phyloP scores from a whole-genome alignment of 176 grass and related monocot genomes.

The Pontederia paniculata region DNA sequence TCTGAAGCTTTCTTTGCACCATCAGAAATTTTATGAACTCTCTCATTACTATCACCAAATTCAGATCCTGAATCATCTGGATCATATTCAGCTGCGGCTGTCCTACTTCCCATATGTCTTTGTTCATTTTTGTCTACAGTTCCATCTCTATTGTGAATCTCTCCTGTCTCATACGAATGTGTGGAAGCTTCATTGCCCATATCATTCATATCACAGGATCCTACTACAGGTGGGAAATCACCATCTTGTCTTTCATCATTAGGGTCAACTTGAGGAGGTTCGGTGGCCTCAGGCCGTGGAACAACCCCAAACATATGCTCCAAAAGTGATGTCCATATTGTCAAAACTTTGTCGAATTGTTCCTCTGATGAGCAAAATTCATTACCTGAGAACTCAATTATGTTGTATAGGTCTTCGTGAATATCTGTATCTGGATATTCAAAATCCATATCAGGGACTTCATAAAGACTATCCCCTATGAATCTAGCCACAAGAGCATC shows the following conservation, averaged over 20 bases:
- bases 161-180: no score
- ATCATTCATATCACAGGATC: constrained; percentile 43
- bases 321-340: constrained; percentile 11
- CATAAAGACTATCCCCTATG: neutral
- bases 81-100: constrained; percentile 33
- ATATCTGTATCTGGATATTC: constrained; percentile 12
- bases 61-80: constrained; percentile 69
- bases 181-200: neutral
- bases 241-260: no score
- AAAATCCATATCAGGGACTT: constrained; percentile 9
- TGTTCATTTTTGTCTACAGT: no score
- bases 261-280: neutral
- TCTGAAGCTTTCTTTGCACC: constrained; percentile 62
- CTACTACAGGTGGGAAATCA: constrained; percentile 35
- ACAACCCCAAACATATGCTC: constrained; percentile 10
- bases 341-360: constrained; percentile 1
- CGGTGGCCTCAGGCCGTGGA: constrained; percentile 19
- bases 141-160: no score
- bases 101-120: no score
- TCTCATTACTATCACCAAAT: constrained; percentile 63
- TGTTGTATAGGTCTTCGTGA: constrained; percentile 11
- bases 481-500: neutral
- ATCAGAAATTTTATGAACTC: constrained; percentile 60
- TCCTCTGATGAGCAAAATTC: neutral
- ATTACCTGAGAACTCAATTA: constrained; percentile 1